These are phyloP conservation scores for Curvularia verruculosa DNA, from an alignment of 2,329 filamentous ascomycete species.

Conservation along the genomic window DNA sequence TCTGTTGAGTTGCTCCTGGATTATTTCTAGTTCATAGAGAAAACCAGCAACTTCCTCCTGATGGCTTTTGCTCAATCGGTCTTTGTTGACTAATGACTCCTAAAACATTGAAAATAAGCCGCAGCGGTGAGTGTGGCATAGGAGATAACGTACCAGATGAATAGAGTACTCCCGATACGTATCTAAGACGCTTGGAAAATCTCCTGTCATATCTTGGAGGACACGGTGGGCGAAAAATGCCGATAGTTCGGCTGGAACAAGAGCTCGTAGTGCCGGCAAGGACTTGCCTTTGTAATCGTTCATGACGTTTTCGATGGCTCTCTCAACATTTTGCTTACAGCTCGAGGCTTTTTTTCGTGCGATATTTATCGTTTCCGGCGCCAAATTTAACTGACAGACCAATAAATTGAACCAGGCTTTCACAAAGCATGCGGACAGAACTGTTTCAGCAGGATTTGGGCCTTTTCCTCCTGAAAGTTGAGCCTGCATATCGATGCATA, in stretches of 20 bases:
- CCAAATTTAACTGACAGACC: background rate
- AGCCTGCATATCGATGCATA: background rate
- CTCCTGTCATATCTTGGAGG: background rate
- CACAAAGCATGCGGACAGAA: background rate
- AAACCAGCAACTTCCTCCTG: background rate
- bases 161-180: background rate
- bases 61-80: background rate
- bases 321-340: background rate
- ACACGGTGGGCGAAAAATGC: background rate
- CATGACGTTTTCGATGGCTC: background rate
- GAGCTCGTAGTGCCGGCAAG: background rate
- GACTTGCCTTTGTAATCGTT: background rate
- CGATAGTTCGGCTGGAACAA: background rate
- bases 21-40: background rate
- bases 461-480: background rate
- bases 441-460: background rate
- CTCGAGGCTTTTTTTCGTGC: background rate
- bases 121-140: background rate
- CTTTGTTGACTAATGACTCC: background rate
- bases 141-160: background rate
- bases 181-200: background rate
- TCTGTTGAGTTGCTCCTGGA: background rate
- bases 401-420: background rate
- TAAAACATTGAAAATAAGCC: background rate
- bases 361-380: background rate